Conservation (phyloP, 78 protist genomes). For the Speleostelium caveatum region DNA sequence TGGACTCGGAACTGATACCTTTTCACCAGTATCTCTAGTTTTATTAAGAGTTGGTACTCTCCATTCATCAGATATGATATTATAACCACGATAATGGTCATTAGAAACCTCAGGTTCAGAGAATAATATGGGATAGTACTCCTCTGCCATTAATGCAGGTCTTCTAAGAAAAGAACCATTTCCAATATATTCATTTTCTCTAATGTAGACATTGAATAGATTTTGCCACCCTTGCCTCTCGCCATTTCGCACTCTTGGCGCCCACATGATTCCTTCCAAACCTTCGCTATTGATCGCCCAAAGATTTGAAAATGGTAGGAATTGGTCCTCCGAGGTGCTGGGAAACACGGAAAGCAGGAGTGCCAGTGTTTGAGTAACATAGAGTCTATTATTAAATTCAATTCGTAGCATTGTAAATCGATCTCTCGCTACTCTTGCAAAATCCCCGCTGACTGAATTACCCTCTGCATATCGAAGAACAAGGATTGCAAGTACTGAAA, state of each 20-base stretch:
- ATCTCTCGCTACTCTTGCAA: constrained; percentile 61
- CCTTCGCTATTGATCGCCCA: constrained; percentile 50
- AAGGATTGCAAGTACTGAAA: constrained; percentile 41
- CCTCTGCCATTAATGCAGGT: not conserved
- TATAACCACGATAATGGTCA: constrained; percentile 39
- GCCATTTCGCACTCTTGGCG: constrained; percentile 18
- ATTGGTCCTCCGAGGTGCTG: constrained; percentile 38
- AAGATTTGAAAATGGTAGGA: constrained; percentile 46
- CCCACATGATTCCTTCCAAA: constrained; percentile 74
- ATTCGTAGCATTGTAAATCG: constrained; percentile 63
- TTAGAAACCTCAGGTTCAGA: constrained; percentile 46
- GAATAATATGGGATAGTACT: constrained; percentile 43
- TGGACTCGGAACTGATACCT: constrained; percentile 18
- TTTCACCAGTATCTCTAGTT: constrained; percentile 49
- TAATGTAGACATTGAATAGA: constrained; percentile 4
- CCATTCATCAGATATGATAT: constrained; percentile 45
- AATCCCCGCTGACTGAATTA: constrained; percentile 19
- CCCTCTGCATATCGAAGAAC: constrained; percentile 62
- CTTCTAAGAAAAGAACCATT: not conserved
- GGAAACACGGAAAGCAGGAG: constrained; percentile 47
- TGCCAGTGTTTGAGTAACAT: constrained; percentile 51
- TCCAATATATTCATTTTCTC: not conserved
- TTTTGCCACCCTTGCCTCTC: constrained; percentile 39
- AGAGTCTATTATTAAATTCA: constrained; percentile 46
- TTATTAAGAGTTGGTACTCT: constrained; percentile 11